Conservation (phyloP, 331 rosid species). For the Rosa hybrid region DNA sequence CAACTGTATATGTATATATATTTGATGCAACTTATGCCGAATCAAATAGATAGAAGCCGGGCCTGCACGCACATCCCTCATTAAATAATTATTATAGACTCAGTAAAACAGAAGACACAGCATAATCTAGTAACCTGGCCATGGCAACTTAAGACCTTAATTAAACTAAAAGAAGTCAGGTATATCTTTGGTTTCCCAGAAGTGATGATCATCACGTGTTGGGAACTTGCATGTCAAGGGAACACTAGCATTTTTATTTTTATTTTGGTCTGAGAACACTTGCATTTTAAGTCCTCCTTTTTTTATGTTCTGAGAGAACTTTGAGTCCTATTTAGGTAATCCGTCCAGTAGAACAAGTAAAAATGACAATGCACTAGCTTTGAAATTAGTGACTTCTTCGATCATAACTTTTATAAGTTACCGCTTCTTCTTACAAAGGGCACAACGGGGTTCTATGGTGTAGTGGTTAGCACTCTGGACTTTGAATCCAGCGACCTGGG, state of each 20-base stretch:
- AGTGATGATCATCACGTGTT: neutral
- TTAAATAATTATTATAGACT: neutral
- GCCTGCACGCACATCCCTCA: neutral
- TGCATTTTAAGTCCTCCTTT: too few relatives aligned
- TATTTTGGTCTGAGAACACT: too few relatives aligned
- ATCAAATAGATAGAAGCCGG: neutral
- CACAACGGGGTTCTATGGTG: conserved; percentile 52
- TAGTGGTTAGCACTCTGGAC: conserved; percentile 80
- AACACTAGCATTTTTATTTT: neutral
- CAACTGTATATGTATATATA: neutral
- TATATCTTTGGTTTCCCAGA: neutral
- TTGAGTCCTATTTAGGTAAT: neutral
- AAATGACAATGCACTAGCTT: too few relatives aligned
- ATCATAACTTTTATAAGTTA: too few relatives aligned
- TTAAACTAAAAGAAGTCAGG: neutral
- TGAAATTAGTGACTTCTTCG: too few relatives aligned
- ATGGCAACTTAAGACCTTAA: neutral
- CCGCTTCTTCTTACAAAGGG: too few relatives aligned
- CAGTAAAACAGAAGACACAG: neutral
- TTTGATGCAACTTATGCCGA: neutral
- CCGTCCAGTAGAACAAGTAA: too few relatives aligned
- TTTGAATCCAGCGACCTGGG: conserved; percentile 76
- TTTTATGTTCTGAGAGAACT: too few relatives aligned
- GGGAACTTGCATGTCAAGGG: neutral
- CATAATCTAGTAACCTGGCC: neutral